A percentile compares a stretch with the other conserved stretches of the same genome.
Conservation (phyloP, 1,284 basidiomycete species). For the Apiotrichum siamense region DNA sequence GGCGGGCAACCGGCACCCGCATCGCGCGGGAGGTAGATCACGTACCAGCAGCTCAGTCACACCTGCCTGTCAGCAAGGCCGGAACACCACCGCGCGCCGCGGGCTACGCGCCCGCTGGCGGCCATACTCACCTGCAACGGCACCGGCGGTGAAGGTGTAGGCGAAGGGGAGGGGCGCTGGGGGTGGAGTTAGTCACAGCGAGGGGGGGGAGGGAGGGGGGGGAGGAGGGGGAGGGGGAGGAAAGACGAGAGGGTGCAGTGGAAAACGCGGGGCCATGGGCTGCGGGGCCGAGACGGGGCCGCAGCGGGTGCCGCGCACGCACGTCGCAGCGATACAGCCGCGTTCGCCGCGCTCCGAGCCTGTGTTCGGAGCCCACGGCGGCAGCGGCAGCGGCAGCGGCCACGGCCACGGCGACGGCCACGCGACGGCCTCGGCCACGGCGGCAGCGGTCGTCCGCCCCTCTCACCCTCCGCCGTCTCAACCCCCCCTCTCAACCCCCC, state of each 20-base stretch:
- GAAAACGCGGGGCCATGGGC: too few species aligned
- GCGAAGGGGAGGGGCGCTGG: conserved; percentile 59
- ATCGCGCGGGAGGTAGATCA: conserved; percentile 37
- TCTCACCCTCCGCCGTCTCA: too few species aligned
- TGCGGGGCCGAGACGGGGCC: too few species aligned
- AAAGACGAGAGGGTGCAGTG: background rate
- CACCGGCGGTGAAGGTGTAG: conserved; percentile 83
- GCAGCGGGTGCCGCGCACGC: too few species aligned
- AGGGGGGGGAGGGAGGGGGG: background rate
- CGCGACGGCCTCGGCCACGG: too few species aligned
- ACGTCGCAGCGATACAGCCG: too few species aligned
- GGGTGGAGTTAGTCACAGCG: background rate
- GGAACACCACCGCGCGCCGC: background rate
- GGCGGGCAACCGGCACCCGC: background rate
- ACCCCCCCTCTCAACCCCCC: too few species aligned
- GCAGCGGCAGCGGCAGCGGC: too few species aligned
- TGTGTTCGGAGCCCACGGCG: too few species aligned
- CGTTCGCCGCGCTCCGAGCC: too few species aligned
- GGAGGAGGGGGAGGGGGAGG: background rate
- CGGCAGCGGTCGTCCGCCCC: too few species aligned
- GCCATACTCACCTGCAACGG: conserved; percentile 68
- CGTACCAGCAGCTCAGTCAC: conserved; percentile 75
- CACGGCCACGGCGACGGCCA: too few species aligned
- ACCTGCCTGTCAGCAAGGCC: conserved; percentile 33
- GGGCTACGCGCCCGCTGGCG: background rate